phyloP scores from a whole-genome alignment of 257 asterid genomes.

The Hygrophila difformis region DNA sequence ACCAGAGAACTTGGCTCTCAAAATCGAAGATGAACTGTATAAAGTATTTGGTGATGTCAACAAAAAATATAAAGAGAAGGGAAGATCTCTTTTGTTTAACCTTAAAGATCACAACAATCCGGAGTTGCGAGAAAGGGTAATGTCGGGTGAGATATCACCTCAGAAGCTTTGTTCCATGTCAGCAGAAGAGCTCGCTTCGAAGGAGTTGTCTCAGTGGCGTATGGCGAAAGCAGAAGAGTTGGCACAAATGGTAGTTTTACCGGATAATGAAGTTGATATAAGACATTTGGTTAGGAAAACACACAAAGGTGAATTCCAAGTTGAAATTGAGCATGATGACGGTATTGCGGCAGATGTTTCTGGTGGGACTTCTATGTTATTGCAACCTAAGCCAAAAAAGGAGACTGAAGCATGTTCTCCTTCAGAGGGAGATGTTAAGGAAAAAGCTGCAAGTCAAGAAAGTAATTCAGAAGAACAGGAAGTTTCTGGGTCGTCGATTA shows the following conservation, averaged over 20 bases:
- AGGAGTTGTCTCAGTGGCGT: constrained; percentile 95
- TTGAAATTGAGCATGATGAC: constrained; percentile 69
- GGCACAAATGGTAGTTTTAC: constrained; percentile 87
- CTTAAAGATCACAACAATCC: constrained; percentile 91
- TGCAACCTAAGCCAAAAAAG: constrained; percentile 28
- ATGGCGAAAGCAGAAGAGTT: constrained; percentile 89
- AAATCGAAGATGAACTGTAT: constrained; percentile 72
- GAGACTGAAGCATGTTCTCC: constrained; percentile 26
- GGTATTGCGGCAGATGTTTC: constrained; percentile 55
- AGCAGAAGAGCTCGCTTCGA: constrained; percentile 98
- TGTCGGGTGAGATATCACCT: constrained; percentile 80
- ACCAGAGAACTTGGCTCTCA: constrained; percentile 43
- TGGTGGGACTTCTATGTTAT: constrained; percentile 39
- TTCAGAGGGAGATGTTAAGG: constrained; percentile 36
- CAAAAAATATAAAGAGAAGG: constrained; percentile 93
- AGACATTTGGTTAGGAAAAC: constrained; percentile 90
- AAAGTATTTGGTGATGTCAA: constrained; percentile 77
- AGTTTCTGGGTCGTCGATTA: constrained; percentile 47
- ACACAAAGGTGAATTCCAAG: constrained; percentile 94
- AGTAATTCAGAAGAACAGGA: constrained; percentile 45
- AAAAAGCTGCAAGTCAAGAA: constrained; percentile 20
- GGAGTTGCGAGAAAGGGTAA: constrained; percentile 80
- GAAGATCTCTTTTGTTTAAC: constrained; percentile 89
- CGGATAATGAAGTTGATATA: constrained; percentile 71
- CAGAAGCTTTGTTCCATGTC: constrained; percentile 86